Evolutionary conservation across 441 rosid species (phyloP).

Genomic region (Adansonia gregorii): DNA sequence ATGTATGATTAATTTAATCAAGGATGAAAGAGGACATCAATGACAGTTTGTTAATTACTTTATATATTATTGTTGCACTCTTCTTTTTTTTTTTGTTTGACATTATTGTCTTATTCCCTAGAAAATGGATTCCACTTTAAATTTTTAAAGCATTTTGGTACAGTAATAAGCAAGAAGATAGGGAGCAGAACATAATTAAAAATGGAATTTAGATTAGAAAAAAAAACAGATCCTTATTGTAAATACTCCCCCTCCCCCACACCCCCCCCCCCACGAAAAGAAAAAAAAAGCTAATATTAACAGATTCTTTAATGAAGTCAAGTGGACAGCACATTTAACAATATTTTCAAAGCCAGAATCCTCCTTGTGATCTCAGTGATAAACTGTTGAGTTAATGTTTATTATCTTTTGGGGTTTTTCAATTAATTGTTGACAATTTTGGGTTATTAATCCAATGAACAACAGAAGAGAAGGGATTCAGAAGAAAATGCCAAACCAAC

Average conservation of each 20-base stretch:
- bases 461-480: too few species aligned
- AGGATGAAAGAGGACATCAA: background rate
- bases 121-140: background rate
- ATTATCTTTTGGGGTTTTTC: background rate
- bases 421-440: conserved; percentile 28
- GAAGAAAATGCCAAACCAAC: conserved; percentile 14
- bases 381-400: conserved; percentile 19
- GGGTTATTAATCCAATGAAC: background rate
- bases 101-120: background rate
- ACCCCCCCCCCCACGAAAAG: too few species aligned
- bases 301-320: background rate
- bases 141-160: background rate
- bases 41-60: background rate
- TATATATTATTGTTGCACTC: background rate
- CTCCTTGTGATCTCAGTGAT: conserved; percentile 22
- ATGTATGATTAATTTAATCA: background rate
- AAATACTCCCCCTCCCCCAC: background rate
- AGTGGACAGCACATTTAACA: conserved; percentile 5
- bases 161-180: background rate
- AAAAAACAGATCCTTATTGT: background rate
- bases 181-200: background rate
- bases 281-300: background rate
- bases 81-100: background rate
- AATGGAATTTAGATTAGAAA: background rate
- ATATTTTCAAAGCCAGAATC: conserved; percentile 18